Base-by-base conservation (phyloP, 352 stramenopile species). In the Pythium rhizo-oryzae region DNA sequence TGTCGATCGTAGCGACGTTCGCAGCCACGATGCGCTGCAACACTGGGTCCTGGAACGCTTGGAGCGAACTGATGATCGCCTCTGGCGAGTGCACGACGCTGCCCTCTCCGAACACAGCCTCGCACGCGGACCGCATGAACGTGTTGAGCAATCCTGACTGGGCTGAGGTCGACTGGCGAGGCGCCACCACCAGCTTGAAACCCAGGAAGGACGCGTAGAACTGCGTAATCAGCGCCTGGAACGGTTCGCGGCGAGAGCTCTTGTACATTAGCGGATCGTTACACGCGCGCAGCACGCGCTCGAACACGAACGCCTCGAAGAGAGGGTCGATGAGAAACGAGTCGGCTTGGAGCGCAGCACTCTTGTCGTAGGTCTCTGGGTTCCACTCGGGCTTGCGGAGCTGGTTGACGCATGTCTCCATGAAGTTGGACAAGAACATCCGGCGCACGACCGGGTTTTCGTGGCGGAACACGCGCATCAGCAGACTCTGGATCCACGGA, bases 241-340 rank as follows among this genome's bases (percentile, higher is more conserved):
- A 77, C 24, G 64, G 50, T 30, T 55, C 62, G 35, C 52, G 58
- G 56, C 64, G 65, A 24, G 64, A 80, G 43, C 76, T 87, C 68
- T 91, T 93, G 77, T 88, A 94, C 52, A 95, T 78, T 39, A 91
- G 66, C 16, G 84, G 84, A 44, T 94, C 84, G 59, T 94, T 95
- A 21, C 72, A 78, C 4, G 79, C 68, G 19, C 70, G 78, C 33
- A 95, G 58, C 30, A 95, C 57, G 12, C 75, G 63, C 13, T 70
- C 52, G 12, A 91, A 76, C 21, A 92, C 70, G 65, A 95, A 94
- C 9, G 44, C 44, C 24, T 78, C 71, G 56, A 92, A 94, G 51
- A 71, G 60, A 33, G 69, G 44, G 3, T 78, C 65, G 24, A 72
- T 78, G 4, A 75, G 65, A 25, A 91, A 90, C 11, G 81, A 85